A percentile compares a stretch with the other conserved stretches of the same genome.
phyloP scores from a whole-genome alignment of 2,329 filamentous ascomycete species.

The Scedosporium apiospermum region DNA sequence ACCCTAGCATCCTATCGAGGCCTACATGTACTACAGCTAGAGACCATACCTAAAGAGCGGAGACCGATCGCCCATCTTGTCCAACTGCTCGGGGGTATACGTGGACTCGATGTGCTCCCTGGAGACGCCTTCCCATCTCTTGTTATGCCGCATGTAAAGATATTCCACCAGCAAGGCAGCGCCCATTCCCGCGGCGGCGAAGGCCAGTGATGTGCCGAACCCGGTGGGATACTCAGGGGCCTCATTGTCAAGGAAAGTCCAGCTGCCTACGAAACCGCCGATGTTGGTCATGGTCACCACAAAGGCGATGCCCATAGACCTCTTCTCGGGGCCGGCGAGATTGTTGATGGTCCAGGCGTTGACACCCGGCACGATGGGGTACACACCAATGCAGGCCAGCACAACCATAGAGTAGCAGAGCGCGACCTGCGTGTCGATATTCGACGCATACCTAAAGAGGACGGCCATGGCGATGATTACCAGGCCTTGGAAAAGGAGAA shows the following conservation, averaged over 20 bases:
- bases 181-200: conserved; percentile 11
- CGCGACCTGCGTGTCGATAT: conserved; percentile 24
- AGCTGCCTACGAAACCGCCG: conserved; percentile 16
- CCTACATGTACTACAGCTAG: background rate
- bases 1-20: too few relatives aligned
- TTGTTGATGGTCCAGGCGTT: conserved; percentile 28
- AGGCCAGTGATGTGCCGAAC: conserved; percentile 15
- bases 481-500: conserved; percentile 4
- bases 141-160: conserved; percentile 13
- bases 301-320: conserved; percentile 24
- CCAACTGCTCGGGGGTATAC: conserved; percentile 19
- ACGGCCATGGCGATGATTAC: conserved; percentile 11
- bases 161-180: conserved; percentile 13
- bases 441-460: conserved; percentile 18
- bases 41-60: conserved; percentile 21
- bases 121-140: conserved; percentile 13
- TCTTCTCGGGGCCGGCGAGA: conserved; percentile 20
- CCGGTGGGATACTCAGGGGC: conserved; percentile 17
- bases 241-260: conserved; percentile 15
- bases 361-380: conserved; percentile 21
- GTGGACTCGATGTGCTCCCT: conserved; percentile 17
- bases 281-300: conserved; percentile 17
- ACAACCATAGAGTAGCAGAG: conserved; percentile 27
- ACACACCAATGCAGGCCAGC: conserved; percentile 27
- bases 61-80: conserved; percentile 20